Conservation (phyloP, 1,284 basidiomycete species). For the Retiboletus fuscus region DNA sequence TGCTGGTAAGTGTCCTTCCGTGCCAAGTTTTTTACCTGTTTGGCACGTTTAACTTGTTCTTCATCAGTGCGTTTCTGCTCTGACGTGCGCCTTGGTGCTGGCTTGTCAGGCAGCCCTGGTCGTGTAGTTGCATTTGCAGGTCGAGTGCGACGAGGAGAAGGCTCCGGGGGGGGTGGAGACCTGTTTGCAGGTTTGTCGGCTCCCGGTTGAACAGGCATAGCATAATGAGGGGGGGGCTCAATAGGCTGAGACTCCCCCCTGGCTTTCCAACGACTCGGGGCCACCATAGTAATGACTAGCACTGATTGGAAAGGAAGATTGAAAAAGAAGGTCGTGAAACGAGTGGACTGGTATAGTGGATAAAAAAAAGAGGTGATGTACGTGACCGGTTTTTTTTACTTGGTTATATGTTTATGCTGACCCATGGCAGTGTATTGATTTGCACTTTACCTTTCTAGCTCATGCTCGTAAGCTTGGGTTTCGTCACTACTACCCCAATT, state of each 20-base stretch:
- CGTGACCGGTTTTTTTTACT: neutral
- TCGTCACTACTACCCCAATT: too few relatives aligned
- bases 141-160: neutral
- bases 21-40: neutral
- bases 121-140: neutral
- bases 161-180: neutral
- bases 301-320: too few relatives aligned
- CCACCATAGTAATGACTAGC: too few relatives aligned
- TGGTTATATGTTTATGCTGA: neutral
- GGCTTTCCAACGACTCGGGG: too few relatives aligned
- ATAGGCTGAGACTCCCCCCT: too few relatives aligned
- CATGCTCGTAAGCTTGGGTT: too few relatives aligned
- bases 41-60: neutral
- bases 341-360: too few relatives aligned
- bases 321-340: too few relatives aligned
- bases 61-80: constrained; percentile 2
- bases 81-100: neutral
- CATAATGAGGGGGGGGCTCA: too few relatives aligned
- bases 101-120: constrained; percentile 1
- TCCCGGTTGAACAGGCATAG: too few relatives aligned
- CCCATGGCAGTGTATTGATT: neutral
- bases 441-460: too few relatives aligned
- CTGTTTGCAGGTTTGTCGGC: too few relatives aligned
- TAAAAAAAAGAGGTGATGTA: neutral
- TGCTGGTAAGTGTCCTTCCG: neutral